Conservation (phyloP, 495 filamentous ascomycete genomes). For the Neurospora cerealis region DNA sequence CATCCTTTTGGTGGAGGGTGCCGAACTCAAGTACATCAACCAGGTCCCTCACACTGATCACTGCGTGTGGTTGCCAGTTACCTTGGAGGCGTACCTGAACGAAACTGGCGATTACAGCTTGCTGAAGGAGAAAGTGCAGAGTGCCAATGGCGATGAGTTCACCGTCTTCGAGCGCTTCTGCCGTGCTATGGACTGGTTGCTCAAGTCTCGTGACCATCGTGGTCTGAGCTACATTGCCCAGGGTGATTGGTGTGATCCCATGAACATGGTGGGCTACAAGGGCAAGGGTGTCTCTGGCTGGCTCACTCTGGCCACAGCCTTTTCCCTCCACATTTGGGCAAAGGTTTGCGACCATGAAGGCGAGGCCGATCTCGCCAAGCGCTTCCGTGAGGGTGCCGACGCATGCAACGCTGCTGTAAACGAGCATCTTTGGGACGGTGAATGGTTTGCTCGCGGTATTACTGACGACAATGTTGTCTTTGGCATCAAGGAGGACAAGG, state of each 20-base stretch:
- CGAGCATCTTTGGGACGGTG: conserved; percentile 42
- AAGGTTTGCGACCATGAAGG: conserved; percentile 38
- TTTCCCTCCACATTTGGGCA: conserved; percentile 42
- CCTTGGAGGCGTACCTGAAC: conserved; percentile 41
- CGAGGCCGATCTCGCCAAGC: conserved; percentile 25
- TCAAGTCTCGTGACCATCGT: conserved; percentile 37
- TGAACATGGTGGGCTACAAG: conserved; percentile 52
- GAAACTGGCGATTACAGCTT: conserved; percentile 45
- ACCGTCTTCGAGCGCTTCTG: conserved; percentile 45
- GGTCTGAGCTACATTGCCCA: conserved; percentile 48
- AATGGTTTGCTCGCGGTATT: conserved; percentile 48
- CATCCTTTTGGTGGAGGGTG: conserved; percentile 41
- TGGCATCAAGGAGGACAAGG: conserved; percentile 36
- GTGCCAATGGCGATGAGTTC: conserved; percentile 29
- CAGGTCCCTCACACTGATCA: conserved; percentile 49
- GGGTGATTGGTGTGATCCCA: conserved; percentile 50
- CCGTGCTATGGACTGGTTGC: conserved; percentile 45
- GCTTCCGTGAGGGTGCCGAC: conserved; percentile 33
- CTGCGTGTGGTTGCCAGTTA: conserved; percentile 47
- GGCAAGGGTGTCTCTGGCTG: conserved; percentile 46
- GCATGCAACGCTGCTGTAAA: conserved; percentile 42
- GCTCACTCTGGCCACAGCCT: conserved; percentile 45
- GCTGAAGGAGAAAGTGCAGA: conserved; percentile 33
- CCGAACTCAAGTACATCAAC: conserved; percentile 51
- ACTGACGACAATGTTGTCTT: conserved; percentile 45